phyloP scores from a whole-genome alignment of 306 rosid species.

The Cyclanthera cordifolia region DNA sequence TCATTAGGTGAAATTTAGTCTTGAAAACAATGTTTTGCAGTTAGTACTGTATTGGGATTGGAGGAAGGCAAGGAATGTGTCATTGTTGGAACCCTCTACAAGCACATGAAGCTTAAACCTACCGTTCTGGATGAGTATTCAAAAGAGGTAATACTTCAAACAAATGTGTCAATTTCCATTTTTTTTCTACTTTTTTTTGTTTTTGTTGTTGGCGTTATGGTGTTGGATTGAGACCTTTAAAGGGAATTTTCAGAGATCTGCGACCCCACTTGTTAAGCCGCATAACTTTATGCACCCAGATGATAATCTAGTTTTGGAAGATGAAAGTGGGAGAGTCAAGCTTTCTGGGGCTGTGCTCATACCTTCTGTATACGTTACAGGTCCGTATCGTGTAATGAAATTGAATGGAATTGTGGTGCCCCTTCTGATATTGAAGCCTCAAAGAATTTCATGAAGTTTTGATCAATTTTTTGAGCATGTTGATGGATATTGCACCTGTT shows the following conservation, averaged over 20 bases:
- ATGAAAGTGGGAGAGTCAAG: conserved; percentile 88
- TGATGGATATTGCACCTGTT: neutral
- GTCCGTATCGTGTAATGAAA: conserved; percentile 24
- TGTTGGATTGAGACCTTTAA: conserved; percentile 11
- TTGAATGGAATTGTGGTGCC: neutral
- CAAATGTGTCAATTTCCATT: neutral
- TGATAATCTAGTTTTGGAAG: conserved; percentile 77
- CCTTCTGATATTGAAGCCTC: neutral
- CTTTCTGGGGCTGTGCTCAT: conserved; percentile 50
- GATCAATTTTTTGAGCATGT: no score
- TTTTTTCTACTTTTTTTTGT: neutral
- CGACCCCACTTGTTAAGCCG: conserved; percentile 50
- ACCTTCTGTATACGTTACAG: conserved; percentile 77
- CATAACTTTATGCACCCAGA: conserved; percentile 66
- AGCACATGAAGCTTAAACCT: conserved; percentile 95
- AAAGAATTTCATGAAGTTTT: neutral
- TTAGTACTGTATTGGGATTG: conserved; percentile 58
- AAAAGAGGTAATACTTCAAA: conserved; percentile 43
- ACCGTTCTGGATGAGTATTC: conserved; percentile 81
- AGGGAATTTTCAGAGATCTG: conserved; percentile 42
- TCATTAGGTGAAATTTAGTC: neutral
- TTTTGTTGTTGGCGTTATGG: neutral
- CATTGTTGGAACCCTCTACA: conserved; percentile 73
- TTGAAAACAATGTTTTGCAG: conserved; percentile 29
- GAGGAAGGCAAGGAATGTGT: conserved; percentile 76